Conservation (phyloP, 1,139 yeast genomes). For the Sugiyamaella paludigena region DNA sequence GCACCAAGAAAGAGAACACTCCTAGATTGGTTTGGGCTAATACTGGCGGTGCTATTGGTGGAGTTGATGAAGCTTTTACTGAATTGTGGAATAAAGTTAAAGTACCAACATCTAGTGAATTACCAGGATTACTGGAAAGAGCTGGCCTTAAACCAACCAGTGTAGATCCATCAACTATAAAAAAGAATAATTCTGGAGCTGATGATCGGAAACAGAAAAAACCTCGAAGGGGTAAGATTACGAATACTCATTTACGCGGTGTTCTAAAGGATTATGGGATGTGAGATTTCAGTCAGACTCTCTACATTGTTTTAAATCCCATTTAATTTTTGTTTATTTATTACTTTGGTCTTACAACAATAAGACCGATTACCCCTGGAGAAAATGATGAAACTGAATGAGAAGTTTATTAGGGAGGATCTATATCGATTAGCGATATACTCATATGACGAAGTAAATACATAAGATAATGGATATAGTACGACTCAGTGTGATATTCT, state of each 20-base stretch:
- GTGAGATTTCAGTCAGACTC: background rate
- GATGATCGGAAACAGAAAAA: constrained; percentile 83
- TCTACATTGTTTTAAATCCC: no score
- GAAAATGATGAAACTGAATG: no score
- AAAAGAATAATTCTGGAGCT: constrained; percentile 48
- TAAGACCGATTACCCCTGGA: no score
- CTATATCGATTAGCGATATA: no score
- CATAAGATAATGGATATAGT: no score
- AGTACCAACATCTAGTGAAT: constrained; percentile 75
- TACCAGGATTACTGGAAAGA: constrained; percentile 74
- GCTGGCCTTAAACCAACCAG: constrained; percentile 94
- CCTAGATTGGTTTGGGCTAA: constrained; percentile 94
- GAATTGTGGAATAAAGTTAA: constrained; percentile 75
- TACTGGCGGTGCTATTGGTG: constrained; percentile 66
- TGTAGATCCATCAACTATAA: constrained; percentile 88
- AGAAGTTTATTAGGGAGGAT: no score
- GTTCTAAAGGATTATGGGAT: constrained; percentile 74
- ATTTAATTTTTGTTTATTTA: no score
- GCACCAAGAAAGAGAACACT: constrained; percentile 88
- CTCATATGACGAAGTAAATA: no score
- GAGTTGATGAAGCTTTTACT: constrained; percentile 79
- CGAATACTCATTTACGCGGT: constrained; percentile 96
- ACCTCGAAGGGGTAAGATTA: constrained; percentile 88
- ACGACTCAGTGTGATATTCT: no score
- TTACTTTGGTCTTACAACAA: no score